Evolutionary conservation across 805 yeast genomes (phyloP).

Genomic region (Hanseniaspora occidentalis): DNA sequence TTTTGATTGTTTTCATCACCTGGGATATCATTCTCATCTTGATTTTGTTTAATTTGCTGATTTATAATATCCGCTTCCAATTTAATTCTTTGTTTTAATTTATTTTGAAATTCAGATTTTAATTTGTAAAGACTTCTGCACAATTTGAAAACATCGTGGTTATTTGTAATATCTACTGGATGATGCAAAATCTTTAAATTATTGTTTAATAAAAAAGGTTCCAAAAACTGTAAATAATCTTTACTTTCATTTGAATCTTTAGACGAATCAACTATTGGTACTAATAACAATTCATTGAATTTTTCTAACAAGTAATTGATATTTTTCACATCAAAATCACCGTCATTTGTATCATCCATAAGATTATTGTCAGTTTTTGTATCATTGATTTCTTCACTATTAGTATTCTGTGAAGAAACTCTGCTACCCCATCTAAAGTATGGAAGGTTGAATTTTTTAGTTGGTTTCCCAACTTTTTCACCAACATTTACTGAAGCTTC

Average conservation of each 20-base stretch:
- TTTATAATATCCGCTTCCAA: too few relatives aligned
- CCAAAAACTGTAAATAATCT: background rate
- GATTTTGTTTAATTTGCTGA: too few relatives aligned
- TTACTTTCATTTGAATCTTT: background rate
- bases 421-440: too few relatives aligned
- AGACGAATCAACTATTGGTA: background rate
- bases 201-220: background rate
- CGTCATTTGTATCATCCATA: background rate
- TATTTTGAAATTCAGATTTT: background rate
- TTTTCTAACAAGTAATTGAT: background rate
- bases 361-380: background rate
- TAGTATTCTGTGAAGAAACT: too few relatives aligned
- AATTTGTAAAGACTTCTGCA: background rate
- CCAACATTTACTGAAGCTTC: too few relatives aligned
- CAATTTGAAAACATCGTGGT: slow-evolving; percentile 1
- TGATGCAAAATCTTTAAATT: background rate
- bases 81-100: too few relatives aligned
- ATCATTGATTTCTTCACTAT: background rate
- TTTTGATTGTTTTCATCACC: background rate
- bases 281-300: background rate
- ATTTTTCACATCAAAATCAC: background rate
- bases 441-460: too few relatives aligned
- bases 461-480: background rate
- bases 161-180: background rate
- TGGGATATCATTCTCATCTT: too few relatives aligned